Conservation (phyloP, 306 rosid species). For the Carpinus viminea region DNA sequence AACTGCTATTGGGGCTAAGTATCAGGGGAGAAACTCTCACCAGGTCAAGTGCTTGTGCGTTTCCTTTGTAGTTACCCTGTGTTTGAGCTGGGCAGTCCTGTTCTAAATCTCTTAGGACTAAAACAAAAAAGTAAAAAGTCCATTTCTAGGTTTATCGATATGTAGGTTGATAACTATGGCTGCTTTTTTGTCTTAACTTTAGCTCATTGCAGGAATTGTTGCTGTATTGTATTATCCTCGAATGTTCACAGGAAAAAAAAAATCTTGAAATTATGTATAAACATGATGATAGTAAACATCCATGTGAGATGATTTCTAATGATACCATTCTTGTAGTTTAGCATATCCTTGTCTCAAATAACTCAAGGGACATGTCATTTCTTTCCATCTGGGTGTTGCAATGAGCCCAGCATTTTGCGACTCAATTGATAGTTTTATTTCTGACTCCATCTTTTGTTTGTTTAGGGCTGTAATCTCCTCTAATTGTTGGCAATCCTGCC, state of each 20-base stretch:
- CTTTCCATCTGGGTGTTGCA: background rate
- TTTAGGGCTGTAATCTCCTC: constrained; percentile 47
- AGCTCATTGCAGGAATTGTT: background rate
- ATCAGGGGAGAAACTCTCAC: background rate
- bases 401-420: background rate
- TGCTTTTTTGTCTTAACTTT: background rate
- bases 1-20: background rate
- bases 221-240: background rate
- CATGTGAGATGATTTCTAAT: background rate
- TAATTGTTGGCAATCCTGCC: constrained; percentile 31
- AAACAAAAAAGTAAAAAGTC: background rate
- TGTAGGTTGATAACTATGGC: background rate
- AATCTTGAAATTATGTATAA: background rate
- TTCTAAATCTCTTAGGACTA: background rate
- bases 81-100: background rate
- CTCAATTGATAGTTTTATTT: constrained; percentile 4
- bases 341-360: background rate
- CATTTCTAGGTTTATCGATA: background rate
- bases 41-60: background rate
- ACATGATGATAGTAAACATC: background rate
- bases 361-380: background rate
- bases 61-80: background rate
- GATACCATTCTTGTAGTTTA: background rate
- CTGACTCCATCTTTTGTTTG: constrained; percentile 42
- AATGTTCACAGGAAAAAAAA: background rate